phyloP scores from a whole-genome alignment of 768 basidiomycete species.

The Lactifluus subvellereus region DNA sequence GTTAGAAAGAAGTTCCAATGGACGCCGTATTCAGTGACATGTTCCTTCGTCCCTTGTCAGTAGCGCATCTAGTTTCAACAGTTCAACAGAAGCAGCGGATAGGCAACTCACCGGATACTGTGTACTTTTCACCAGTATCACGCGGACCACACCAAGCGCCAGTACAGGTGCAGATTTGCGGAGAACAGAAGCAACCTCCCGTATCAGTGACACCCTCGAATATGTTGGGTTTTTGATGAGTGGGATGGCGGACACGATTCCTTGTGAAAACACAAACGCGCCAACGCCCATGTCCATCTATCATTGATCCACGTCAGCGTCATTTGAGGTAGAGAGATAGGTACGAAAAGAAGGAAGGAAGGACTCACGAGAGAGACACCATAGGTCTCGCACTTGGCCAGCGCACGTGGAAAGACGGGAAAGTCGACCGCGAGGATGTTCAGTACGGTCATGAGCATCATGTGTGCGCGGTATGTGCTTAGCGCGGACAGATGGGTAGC shows the following conservation, averaged over 20 bases:
- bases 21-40: conserved; percentile 90
- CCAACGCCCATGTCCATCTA: conserved; percentile 99
- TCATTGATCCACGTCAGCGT: not conserved
- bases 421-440: conserved; percentile 97
- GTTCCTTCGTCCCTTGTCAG: conserved; percentile 54
- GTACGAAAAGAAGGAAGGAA: not conserved
- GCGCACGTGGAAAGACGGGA: conserved; percentile 75
- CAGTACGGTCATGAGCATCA: conserved; percentile 89
- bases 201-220: conserved; percentile 42
- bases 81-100: not conserved
- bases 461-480: conserved; percentile 85
- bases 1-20: conserved; percentile 99
- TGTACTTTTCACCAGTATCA: conserved; percentile 83
- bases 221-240: conserved; percentile 58
- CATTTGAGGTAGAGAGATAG: not conserved
- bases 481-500: conserved; percentile 60
- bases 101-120: conserved; percentile 76
- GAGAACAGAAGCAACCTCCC: conserved; percentile 47
- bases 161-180: conserved; percentile 64
- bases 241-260: conserved; percentile 83
- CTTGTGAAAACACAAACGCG: conserved; percentile 95
- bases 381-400: conserved; percentile 92
- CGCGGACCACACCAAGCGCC: conserved; percentile 66
- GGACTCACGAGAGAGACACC: conserved; percentile 83
- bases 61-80: not conserved